Conservation (phyloP, 331 rosid genomes). For the Dryas integrifolia region DNA sequence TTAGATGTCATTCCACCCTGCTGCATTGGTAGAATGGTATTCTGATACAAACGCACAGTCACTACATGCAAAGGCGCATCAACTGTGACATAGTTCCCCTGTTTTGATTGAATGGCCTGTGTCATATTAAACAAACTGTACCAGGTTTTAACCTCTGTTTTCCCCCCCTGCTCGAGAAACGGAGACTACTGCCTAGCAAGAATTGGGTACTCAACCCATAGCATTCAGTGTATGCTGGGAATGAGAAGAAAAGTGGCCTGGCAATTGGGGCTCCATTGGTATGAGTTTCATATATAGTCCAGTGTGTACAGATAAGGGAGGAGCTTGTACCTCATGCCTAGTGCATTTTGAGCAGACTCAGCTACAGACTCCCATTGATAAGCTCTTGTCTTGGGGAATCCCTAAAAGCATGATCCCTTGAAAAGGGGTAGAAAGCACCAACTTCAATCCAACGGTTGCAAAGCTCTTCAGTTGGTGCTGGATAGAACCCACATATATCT, state of each 20-base stretch:
- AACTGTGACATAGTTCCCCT: conserved; percentile 52
- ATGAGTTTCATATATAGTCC: conserved; percentile 66
- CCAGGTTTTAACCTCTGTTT: conserved; percentile 63
- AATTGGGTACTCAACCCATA: conserved; percentile 80
- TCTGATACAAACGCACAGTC: conserved; percentile 80
- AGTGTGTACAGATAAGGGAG: conserved; percentile 85
- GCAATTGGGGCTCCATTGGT: conserved; percentile 75
- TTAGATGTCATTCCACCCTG: conserved; percentile 70
- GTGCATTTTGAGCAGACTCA: conserved; percentile 72
- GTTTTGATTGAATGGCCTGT: conserved; percentile 41
- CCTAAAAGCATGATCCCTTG: conserved; percentile 78
- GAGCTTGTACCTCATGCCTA: conserved; percentile 75
- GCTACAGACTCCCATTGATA: conserved; percentile 87
- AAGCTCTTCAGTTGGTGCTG: conserved; percentile 82
- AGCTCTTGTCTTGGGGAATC: conserved; percentile 89
- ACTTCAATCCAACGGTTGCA: conserved; percentile 94
- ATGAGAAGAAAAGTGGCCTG: conserved; percentile 85
- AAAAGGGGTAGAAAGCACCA: conserved; percentile 89
- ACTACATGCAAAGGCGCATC: conserved; percentile 75
- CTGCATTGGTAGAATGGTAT: conserved; percentile 79
- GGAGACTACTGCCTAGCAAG: conserved; percentile 77
- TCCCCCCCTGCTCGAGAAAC: conserved; percentile 59
- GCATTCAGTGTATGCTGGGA: conserved; percentile 54
- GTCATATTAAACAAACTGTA: conserved; percentile 73
- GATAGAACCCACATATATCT: conserved; percentile 89